Conservation (phyloP, 176 grass and related monocot genomes). For the Hordeum marinum region DNA sequence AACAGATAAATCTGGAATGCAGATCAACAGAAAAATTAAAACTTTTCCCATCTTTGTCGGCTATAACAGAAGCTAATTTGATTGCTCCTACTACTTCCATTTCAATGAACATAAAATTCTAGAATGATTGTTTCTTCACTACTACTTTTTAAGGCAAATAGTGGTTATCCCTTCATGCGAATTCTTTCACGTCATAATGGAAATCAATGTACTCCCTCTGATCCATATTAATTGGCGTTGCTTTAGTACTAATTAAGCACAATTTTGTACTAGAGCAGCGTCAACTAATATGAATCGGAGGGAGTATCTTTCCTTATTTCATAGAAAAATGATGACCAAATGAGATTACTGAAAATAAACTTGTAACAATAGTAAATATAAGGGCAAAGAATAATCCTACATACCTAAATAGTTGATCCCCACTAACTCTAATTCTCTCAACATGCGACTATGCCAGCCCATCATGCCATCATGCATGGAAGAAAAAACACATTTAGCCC, state of each 20-base stretch:
- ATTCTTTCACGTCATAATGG: neutral
- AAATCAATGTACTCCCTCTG: neutral
- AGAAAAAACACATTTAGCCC: too few relatives aligned
- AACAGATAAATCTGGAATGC: neutral
- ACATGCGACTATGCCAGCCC: too few relatives aligned
- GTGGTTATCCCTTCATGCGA: neutral
- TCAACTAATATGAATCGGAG: too few relatives aligned
- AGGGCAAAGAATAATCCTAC: neutral
- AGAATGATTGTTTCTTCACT: neutral
- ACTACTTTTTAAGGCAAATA: neutral
- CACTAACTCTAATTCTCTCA: too few relatives aligned
- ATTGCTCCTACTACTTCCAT: constrained; percentile 2
- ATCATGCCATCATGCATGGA: too few relatives aligned
- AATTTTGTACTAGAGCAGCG: too few relatives aligned
- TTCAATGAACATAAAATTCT: neutral
- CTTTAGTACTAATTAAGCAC: too few relatives aligned
- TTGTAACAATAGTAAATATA: neutral
- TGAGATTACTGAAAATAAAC: neutral
- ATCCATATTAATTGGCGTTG: too few relatives aligned
- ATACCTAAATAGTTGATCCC: too few relatives aligned
- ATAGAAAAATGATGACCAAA: neutral
- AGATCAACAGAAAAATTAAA: neutral
- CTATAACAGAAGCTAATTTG: neutral
- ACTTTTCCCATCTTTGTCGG: neutral
- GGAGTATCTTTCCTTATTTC: neutral